Evolutionary conservation across 441 rosid genomes (phyloP), one percentile per base, ranked within the genome.

Genomic region (Gossypium schwendimanii): DNA sequence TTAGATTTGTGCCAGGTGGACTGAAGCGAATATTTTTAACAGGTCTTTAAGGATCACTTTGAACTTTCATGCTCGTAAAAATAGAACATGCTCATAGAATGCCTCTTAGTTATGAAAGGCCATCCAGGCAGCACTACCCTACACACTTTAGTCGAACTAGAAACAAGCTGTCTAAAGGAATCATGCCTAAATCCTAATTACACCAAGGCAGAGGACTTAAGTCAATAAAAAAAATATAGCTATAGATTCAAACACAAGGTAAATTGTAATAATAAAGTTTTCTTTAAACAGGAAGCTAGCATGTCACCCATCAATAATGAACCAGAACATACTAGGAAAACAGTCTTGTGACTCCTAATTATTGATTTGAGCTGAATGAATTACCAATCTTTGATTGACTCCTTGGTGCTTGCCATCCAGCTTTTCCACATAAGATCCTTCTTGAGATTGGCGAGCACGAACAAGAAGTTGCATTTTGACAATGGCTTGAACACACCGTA

Each of bases 391-490:
- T 26, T 62, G 62, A 24, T 36, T 8, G 33, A 23, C 50, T 47
- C 63, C 54, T 5, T 21, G 17, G 67, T 28, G 12, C 62, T 71
- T 60, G 66, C 20, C 12, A 71, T 61, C 66, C 20, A 31, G 28
- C 57, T 49, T 72, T 60, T 61, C 26, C 23, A 28, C 18, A 72
- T 26, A 68, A 6, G 78, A 79, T 17, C 70, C 76, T 77, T 82
- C 83, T 0, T 33, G 58, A 49, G 84, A 84, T 70, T 72, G 73
- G 33, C 81, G 87, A 75, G 85, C 88, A 74, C 98, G 97, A 18
- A 95, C 92, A 64, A 95, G 84, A 12, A 82, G 75, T 79, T 95
- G 99, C 92, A 95, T 88, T 83, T 95, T 95, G 77, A 89, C 78
- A 79, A 93, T 90, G 66, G 96, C 96, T 75, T 89, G 99, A 63